These are phyloP conservation scores for Somion occarium DNA, from an alignment of 1,284 basidiomycete species.

Conservation along the genomic window DNA sequence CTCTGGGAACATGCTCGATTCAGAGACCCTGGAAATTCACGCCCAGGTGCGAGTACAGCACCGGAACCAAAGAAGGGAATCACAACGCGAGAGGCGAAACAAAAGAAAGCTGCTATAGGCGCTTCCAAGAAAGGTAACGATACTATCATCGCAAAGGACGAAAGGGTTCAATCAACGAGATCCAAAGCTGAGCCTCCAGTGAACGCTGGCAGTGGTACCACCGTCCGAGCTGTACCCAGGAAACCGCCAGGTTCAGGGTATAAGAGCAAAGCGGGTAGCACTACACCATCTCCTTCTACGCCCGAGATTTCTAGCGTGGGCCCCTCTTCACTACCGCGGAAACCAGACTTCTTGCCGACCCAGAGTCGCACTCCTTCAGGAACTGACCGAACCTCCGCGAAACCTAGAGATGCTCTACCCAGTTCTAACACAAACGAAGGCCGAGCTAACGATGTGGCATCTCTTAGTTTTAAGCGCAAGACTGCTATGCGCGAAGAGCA, in stretches of 20 bases:
- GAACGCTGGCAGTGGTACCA: slow-evolving; percentile 17
- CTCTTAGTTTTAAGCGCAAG: slow-evolving; percentile 3
- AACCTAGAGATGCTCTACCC: slow-evolving; percentile 10
- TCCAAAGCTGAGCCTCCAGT: slow-evolving; percentile 19
- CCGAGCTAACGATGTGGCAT: not conserved
- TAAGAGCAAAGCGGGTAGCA: slow-evolving; percentile 21
- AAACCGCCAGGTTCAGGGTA: slow-evolving; percentile 48
- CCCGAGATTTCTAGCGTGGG: slow-evolving; percentile 13
- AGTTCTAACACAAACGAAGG: not conserved
- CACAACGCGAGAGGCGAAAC: slow-evolving; percentile 27
- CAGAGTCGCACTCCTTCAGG: slow-evolving; percentile 10
- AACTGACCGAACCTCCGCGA: slow-evolving; percentile 17
- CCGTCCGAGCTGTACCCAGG: slow-evolving; percentile 16
- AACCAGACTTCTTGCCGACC: slow-evolving; percentile 8
- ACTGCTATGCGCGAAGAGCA: slow-evolving; percentile 7
- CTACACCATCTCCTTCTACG: slow-evolving; percentile 17
- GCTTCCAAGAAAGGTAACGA: slow-evolving; percentile 30
- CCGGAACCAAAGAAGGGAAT: slow-evolving; percentile 11
- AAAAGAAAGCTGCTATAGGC: slow-evolving; percentile 33
- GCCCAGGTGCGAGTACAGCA: slow-evolving; percentile 1
- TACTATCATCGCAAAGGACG: slow-evolving; percentile 48
- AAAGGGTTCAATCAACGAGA: slow-evolving; percentile 31
- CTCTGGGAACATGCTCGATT: slow-evolving; percentile 44
- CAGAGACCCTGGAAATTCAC: slow-evolving; percentile 2
- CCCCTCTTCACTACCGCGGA: slow-evolving; percentile 14